A percentile compares a stretch with the other conserved stretches of the same genome.
These are phyloP conservation scores for Tubosaeta sp. DNA, from an alignment of 768 basidiomycete species.

Conservation along the genomic window DNA sequence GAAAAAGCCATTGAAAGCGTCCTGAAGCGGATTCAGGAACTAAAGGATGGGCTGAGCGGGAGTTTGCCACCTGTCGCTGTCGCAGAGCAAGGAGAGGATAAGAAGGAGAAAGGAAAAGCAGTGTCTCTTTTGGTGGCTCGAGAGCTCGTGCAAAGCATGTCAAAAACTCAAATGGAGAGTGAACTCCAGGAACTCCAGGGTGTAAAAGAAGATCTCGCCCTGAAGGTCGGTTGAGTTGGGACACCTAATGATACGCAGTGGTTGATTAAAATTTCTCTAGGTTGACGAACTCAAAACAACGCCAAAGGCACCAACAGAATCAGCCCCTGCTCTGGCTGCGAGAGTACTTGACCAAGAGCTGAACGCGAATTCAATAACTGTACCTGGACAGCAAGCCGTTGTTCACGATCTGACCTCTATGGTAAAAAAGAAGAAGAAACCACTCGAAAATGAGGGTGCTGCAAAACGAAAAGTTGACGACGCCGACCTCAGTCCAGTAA, in stretches of 20 bases:
- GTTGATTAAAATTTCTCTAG: slow-evolving; percentile 36
- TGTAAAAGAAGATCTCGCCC: slow-evolving; percentile 74
- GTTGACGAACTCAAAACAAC: slow-evolving; percentile 87
- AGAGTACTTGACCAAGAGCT: slow-evolving; percentile 70
- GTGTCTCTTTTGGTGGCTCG: slow-evolving; percentile 37
- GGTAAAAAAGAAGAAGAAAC: slow-evolving; percentile 81
- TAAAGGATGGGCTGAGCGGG: slow-evolving; percentile 44
- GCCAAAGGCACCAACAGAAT: slow-evolving; percentile 56
- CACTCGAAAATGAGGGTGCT: slow-evolving; percentile 34
- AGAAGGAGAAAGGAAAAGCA: slow-evolving; percentile 72
- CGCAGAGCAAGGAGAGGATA: slow-evolving; percentile 33
- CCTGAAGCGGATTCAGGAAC: slow-evolving; percentile 58
- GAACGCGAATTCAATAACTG: slow-evolving; percentile 39
- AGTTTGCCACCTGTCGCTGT: slow-evolving; percentile 32
- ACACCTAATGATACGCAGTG: background rate
- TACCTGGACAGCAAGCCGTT: slow-evolving; percentile 33
- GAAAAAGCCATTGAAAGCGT: slow-evolving; percentile 79
- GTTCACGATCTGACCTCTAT: slow-evolving; percentile 84
- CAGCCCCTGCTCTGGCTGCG: slow-evolving; percentile 69
- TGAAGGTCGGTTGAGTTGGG: slow-evolving; percentile 54
- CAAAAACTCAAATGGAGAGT: slow-evolving; percentile 63
- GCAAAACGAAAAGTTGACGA: slow-evolving; percentile 72
- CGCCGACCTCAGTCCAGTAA: slow-evolving; percentile 41
- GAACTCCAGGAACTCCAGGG: slow-evolving; percentile 78
- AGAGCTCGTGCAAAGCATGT: slow-evolving; percentile 62